A percentile compares a stretch with the other conserved stretches of the same genome.
phyloP scores from a whole-genome alignment of 768 basidiomycete species.

The Suillus lakei region DNA sequence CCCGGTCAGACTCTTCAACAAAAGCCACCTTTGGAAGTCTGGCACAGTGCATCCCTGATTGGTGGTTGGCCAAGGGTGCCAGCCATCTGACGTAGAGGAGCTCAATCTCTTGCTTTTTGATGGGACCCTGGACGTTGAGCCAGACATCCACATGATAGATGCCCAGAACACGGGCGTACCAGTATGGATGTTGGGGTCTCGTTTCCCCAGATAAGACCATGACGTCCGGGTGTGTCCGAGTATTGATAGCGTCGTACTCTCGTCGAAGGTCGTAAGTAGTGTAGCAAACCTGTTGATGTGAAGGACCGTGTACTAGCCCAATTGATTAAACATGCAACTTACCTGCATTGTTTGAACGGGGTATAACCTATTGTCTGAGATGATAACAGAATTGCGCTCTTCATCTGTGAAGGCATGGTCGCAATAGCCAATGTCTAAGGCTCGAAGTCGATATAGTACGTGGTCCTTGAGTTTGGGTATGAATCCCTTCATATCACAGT shows the following conservation, averaged over 20 bases:
- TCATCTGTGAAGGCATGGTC: background rate
- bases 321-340: too few relatives aligned
- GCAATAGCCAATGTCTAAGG: background rate
- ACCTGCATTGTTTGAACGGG: background rate
- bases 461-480: background rate
- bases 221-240: constrained; percentile 37
- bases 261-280: constrained; percentile 24
- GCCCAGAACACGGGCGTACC: constrained; percentile 41
- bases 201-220: constrained; percentile 33
- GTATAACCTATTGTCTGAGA: background rate
- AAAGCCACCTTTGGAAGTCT: background rate
- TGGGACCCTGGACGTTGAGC: background rate
- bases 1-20: background rate
- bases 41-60: background rate
- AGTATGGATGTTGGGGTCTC: constrained; percentile 34
- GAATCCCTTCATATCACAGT: background rate
- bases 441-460: background rate
- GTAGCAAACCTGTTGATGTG: constrained; percentile 6
- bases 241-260: constrained; percentile 23
- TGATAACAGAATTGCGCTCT: background rate
- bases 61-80: background rate
- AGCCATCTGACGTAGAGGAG: background rate
- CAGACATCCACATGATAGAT: constrained; percentile 32
- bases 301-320: too few relatives aligned
- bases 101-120: background rate